Evolutionary conservation across 306 rosid species (phyloP), one percentile per base, ranked within the genome.

Genomic region (Mimosa pudica): DNA sequence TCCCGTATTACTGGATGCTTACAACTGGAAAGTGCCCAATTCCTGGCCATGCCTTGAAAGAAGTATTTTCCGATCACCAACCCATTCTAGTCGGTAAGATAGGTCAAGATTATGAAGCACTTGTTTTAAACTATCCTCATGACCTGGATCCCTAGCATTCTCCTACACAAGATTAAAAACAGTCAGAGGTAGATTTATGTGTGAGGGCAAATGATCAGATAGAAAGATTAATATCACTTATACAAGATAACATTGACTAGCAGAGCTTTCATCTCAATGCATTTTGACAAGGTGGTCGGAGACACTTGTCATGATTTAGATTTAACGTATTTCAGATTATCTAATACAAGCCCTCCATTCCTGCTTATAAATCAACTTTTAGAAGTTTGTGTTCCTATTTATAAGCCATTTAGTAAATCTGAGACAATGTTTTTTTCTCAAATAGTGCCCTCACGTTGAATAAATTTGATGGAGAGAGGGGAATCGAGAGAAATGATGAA

Each of bases 91-190:
- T 76, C 92, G 90, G 81, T 92, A 92, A 30, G 92, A 88, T 61
- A 94, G 98, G 82, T 94, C 97, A 69, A 94, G 88, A 84, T 90
- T 89, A 57, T 94, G 97, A 83, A 92, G 88, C 86, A 94, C 80
- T 65, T 84, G 89, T 84, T 87, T 91, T 87, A 89, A 71, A 84
- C 85, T 78, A 82, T 94, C 97, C 18, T 79, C 92, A 32, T 86
- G 93, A 87, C 76, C 88, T 79, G 88, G 84, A 78, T 77, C 88
- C 84, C 75, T 89, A 1, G 52, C 78, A 76, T 91, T 76, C 49
- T 90, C 92, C 94, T 94, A 84, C 82, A 71, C 6, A 70, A 46
- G 38, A 45, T 70, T 20, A 46, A 62, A 85, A 67, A 75, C 77
- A 71, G 77, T 79, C 36, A 42, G 55, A 17, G 75, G 75, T 9